Conservation (phyloP, 2,329 filamentous ascomycete genomes). For the Triangularia verruculosa region DNA sequence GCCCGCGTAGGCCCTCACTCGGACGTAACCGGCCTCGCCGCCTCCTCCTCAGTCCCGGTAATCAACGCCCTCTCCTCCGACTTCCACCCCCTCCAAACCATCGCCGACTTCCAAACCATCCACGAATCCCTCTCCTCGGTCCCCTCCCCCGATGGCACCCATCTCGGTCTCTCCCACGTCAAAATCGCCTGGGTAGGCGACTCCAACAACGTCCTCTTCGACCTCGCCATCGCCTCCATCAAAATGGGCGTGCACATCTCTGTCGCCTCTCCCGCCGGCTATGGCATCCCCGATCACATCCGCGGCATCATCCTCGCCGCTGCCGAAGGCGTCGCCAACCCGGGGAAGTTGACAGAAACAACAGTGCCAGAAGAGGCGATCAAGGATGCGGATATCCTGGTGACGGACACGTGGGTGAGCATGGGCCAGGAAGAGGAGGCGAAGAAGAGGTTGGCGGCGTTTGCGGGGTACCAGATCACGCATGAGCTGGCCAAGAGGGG, state of each 20-base stretch:
- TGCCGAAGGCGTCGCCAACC: constrained; percentile 51
- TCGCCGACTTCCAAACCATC: constrained; percentile 92
- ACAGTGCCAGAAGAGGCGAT: constrained; percentile 80
- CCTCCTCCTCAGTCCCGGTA: constrained; percentile 73
- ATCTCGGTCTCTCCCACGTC: constrained; percentile 71
- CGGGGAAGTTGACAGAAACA: constrained; percentile 71
- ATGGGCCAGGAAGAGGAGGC: constrained; percentile 95
- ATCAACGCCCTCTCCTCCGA: constrained; percentile 87
- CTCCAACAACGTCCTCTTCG: constrained; percentile 94
- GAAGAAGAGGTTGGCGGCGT: constrained; percentile 72
- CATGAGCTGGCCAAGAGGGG: constrained; percentile 77
- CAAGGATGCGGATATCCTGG: constrained; percentile 80
- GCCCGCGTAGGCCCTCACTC: constrained; percentile 74
- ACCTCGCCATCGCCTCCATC: constrained; percentile 80
- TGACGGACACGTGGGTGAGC: constrained; percentile 97
- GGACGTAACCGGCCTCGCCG: constrained; percentile 68
- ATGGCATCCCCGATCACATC: constrained; percentile 76
- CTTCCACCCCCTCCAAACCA: constrained; percentile 90
- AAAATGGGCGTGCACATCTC: constrained; percentile 85
- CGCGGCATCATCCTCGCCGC: constrained; percentile 66
- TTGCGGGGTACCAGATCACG: constrained; percentile 89
- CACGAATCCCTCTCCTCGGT: constrained; percentile 65
- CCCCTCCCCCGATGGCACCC: constrained; percentile 29
- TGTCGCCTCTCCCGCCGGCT: constrained; percentile 82
- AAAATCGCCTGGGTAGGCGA: constrained; percentile 97